phyloP scores from a whole-genome alignment of 1,284 basidiomycete genomes.

The Ganoderma meredithae region DNA sequence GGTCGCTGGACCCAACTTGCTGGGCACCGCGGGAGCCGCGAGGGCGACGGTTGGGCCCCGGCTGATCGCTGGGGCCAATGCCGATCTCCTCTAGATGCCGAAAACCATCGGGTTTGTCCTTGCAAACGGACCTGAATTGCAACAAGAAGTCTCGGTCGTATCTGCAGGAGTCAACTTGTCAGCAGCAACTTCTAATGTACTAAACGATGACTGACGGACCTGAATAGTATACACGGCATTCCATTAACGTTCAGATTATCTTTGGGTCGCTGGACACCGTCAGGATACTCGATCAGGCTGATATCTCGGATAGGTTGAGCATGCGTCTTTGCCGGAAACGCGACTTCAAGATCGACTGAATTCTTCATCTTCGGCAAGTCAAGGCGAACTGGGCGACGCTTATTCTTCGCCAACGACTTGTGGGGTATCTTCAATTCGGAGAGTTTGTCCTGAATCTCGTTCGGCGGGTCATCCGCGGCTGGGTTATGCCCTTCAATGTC shows the following conservation, averaged over 20 bases:
- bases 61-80: slow-evolving; percentile 51
- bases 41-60: background rate
- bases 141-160: slow-evolving; percentile 98
- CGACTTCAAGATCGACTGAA: background rate
- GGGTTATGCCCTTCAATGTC: background rate
- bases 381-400: background rate
- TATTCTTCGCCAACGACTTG: background rate
- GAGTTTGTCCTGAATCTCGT: background rate
- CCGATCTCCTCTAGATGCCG: slow-evolving; percentile 93
- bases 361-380: background rate
- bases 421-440: background rate
- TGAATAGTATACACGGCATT: slow-evolving; percentile 94
- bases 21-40: background rate
- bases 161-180: slow-evolving; percentile 47
- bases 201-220: slow-evolving; percentile 51
- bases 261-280: slow-evolving; percentile 84
- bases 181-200: background rate
- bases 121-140: slow-evolving; percentile 96
- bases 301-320: slow-evolving; percentile 89
- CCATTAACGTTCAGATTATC: slow-evolving; percentile 87
- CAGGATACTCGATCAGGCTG: slow-evolving; percentile 82
- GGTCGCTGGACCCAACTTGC: background rate
- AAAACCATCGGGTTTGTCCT: slow-evolving; percentile 91
- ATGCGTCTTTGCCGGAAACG: slow-evolving; percentile 71
- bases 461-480: background rate